Percentiles rank a stretch among this genome's conserved stretches.
Evolutionary conservation across 129 eudicot genomes (phyloP).

Genomic region (Artemisia tridentata): DNA sequence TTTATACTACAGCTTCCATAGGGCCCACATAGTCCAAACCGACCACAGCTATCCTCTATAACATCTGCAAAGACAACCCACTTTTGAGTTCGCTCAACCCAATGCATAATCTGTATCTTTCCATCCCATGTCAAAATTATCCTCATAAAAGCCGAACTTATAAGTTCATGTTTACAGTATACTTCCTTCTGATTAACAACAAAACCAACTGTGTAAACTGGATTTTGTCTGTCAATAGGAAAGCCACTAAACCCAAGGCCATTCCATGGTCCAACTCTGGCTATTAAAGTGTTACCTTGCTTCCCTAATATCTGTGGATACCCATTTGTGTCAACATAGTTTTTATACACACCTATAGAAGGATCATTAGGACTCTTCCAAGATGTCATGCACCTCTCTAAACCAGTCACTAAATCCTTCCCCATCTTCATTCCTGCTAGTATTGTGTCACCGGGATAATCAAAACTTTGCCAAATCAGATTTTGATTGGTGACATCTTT

Average conservation of each 20-base stretch:
- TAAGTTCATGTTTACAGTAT: too few relatives aligned
- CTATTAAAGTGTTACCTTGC: background rate
- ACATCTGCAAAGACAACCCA: too few relatives aligned
- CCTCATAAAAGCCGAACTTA: too few relatives aligned
- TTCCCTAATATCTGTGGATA: conserved; percentile 23
- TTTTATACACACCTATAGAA: conserved; percentile 22
- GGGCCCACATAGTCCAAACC: too few relatives aligned
- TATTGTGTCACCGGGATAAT: conserved; percentile 21
- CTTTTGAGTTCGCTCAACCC: too few relatives aligned
- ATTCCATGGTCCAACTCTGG: conserved; percentile 42
- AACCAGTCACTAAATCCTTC: conserved; percentile 27
- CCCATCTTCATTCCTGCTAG: conserved; percentile 33
- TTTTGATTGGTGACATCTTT: background rate
- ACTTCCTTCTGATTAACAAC: too few relatives aligned
- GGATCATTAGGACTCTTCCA: conserved; percentile 45
- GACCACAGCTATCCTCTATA: too few relatives aligned
- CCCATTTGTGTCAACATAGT: conserved; percentile 18
- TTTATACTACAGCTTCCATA: too few relatives aligned
- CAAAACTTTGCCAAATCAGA: conserved; percentile 39
- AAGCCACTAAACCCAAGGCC: conserved; percentile 23
- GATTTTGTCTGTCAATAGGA: too few relatives aligned
- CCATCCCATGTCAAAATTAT: too few relatives aligned
- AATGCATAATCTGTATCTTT: too few relatives aligned
- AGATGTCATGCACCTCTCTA: conserved; percentile 14
- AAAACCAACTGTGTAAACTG: too few relatives aligned